These are phyloP conservation scores for Eutypella sp. DNA, from an alignment of 2,329 filamentous ascomycete species.

Conservation along the genomic window DNA sequence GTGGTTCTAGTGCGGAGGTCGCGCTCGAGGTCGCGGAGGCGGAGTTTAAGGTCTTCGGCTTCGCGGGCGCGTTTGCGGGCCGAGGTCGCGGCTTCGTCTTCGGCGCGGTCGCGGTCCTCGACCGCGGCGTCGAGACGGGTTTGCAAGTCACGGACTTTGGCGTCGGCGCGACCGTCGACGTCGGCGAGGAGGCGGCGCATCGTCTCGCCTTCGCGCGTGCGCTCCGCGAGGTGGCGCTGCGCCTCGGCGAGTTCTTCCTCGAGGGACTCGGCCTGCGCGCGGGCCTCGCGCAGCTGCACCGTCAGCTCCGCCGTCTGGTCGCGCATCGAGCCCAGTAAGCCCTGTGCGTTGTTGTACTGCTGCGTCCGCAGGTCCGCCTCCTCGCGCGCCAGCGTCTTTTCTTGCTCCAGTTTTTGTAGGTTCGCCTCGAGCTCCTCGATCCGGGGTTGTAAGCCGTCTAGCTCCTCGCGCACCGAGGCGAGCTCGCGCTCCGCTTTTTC, in stretches of 20 bases:
- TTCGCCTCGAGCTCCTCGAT: conserved; percentile 70
- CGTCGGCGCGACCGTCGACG: conserved; percentile 76
- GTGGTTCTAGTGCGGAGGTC: conserved; percentile 65
- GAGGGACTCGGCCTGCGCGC: conserved; percentile 74
- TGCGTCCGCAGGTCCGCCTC: conserved; percentile 80
- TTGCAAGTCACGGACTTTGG: conserved; percentile 81
- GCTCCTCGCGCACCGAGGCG: conserved; percentile 65
- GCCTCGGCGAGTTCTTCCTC: conserved; percentile 91
- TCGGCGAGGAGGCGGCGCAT: conserved; percentile 88
- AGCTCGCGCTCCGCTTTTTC: conserved; percentile 71
- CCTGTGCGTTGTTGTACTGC: conserved; percentile 81
- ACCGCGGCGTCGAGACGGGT: conserved; percentile 81
- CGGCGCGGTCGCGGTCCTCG: conserved; percentile 89
- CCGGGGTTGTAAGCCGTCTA: conserved; percentile 58
- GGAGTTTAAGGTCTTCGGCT: conserved; percentile 76
- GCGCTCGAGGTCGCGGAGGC: conserved; percentile 75
- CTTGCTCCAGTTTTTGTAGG: conserved; percentile 60
- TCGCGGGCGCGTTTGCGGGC: conserved; percentile 75
- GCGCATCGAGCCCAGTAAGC: conserved; percentile 84
- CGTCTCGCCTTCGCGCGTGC: conserved; percentile 86
- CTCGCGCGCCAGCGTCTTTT: conserved; percentile 65
- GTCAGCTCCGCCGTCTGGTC: conserved; percentile 85
- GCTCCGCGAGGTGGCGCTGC: conserved; percentile 78
- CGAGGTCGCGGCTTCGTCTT: conserved; percentile 80
- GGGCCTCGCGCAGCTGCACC: conserved; percentile 86